Conservation (phyloP, 805 yeast species). For the Candida endomychidarum region DNA sequence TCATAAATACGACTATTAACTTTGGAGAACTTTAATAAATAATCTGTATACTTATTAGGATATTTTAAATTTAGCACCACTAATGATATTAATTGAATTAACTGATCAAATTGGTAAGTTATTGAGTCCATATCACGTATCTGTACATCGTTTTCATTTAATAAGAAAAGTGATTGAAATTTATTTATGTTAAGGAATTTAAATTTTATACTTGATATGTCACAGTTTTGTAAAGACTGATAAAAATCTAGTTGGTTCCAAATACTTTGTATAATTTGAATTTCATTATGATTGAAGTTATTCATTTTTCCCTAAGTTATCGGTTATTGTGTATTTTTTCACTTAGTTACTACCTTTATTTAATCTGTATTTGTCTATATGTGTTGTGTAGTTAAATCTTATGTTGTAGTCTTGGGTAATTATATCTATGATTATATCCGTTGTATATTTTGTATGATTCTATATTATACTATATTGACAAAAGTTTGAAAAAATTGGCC, state of each 20-base stretch:
- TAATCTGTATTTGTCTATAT: too few relatives aligned
- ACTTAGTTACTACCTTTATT: too few relatives aligned
- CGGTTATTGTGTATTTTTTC: too few relatives aligned
- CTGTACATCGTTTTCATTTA: conserved; percentile 4
- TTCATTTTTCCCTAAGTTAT: background rate
- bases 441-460: too few relatives aligned
- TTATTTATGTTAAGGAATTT: conserved; percentile 1
- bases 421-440: too few relatives aligned
- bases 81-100: conserved; percentile 10
- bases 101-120: conserved; percentile 7
- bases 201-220: conserved; percentile 8
- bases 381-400: too few relatives aligned
- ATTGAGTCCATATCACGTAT: conserved; percentile 1
- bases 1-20: conserved; percentile 13
- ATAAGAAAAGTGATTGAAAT: conserved; percentile 1
- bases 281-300: conserved; percentile 4
- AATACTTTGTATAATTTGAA: conserved; percentile 6
- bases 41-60: conserved; percentile 5
- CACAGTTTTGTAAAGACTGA: background rate
- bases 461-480: too few relatives aligned
- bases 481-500: too few relatives aligned
- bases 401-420: too few relatives aligned
- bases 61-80: conserved; percentile 6
- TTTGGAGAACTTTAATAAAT: conserved; percentile 13
- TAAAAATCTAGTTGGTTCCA: conserved; percentile 11